Base-by-base conservation (phyloP, 805 yeast genomes). In the Kodamaea lidongshanica region DNA sequence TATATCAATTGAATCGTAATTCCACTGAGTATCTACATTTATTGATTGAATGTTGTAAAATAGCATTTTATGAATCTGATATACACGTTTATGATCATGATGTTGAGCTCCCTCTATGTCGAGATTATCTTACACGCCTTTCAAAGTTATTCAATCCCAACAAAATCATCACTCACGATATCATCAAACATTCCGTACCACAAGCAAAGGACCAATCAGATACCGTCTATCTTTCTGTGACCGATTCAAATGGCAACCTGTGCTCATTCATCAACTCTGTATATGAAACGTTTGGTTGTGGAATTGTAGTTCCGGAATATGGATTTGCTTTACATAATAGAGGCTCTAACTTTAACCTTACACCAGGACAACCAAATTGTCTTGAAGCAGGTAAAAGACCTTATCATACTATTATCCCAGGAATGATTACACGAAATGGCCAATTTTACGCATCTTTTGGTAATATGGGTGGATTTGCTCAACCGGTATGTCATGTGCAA, bases 401-500 rank as follows among this genome's bases (percentile, higher is more conserved):
- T 1, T 83, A 81, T 52, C 94, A 84, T 46, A 84, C 94, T 0
- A 83, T 83, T 35, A 82, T 83, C 36, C 94, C 94, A 1, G 84
- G 86, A 0, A 70, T 83, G 77, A 70, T 83, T 17, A 83, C 94
- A 9, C 65, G 58, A 16, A 72, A 70, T 16, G 54, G 50, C 12
- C 42, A 47, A 4, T 54, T 83, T n/a, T 77, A 66, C 45, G 86
- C 87, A 1, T 58, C 79, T n/a, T 78, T 67, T 42, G 92, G 89
- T 28, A 82, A 79, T 38, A 82, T 81, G 86, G 94, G 94, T 11
- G 94, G 89, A 0, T 83, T 76, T 58, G 81, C 78, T 61, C 94
- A 84, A 52, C 94, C 94, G 3, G 85, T 80, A 44, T 88, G 88
- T 2, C 94, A 83, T 43, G 75, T 83, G 5, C 89, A 81, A 50